Evolutionary conservation across 352 stramenopile species (phyloP), one percentile per base, ranked within the genome.

Genomic region (Sclerospora graminicola): DNA sequence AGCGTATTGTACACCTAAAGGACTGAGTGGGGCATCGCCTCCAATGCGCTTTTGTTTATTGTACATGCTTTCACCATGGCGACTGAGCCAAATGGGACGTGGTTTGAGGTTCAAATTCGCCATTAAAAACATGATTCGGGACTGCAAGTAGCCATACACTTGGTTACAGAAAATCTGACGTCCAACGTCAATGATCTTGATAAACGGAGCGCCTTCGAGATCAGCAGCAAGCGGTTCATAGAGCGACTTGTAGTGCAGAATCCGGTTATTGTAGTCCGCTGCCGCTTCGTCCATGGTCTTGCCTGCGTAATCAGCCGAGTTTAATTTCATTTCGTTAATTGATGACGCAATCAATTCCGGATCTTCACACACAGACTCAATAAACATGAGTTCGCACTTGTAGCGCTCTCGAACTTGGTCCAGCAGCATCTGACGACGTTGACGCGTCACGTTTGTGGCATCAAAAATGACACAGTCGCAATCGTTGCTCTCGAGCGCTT

Each of bases 41-140:
- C 95, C 95, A 63, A 99, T 98, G 20, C 95, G 92, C 44, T 96
- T 97, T 55, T 97, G 72, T 39, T 95, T 82, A 61, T 98, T 98
- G 76, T 98, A 98, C 71, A 98, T 90, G 24, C 86, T 97, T 73
- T 99, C 92, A 27, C 95, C 95, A 62, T 98, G 95, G 32, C 95
- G 87, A 41, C 89, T 97, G 30, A 99, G 77, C 74, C 95, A 98
- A 60, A 98, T 98, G 7, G 89, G 90, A 10, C 94, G 82, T 35
- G 90, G 88, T 16, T 93, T 75, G 14, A 95, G 83, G 48, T 98
- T 91, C 31, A 98, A 59, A 48, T 98, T 98, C 49, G 92, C 95
- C 57, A 98, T 86, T 57, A 98, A 89, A 53, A 97, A 95, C 57
- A 97, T 92, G 49, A 97, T 90, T 13, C 76, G 74, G 43, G 75